A percentile compares a stretch with the other conserved stretches of the same genome.
These are phyloP conservation scores for Wickerhamiella parazyma DNA, from an alignment of 805 yeast genomes.

Conservation along the genomic window DNA sequence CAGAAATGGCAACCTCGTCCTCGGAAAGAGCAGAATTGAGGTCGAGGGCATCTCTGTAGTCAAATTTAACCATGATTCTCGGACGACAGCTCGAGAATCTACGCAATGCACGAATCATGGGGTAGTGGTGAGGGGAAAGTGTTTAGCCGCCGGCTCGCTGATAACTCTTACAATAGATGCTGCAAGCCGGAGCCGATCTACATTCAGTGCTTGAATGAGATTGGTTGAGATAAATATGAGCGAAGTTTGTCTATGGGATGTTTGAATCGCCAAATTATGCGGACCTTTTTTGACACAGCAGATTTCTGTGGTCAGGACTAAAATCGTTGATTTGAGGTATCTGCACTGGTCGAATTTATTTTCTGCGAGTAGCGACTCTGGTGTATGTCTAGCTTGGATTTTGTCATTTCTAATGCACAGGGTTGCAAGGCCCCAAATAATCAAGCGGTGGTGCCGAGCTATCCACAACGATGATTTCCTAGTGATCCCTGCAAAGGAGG, in stretches of 20 bases:
- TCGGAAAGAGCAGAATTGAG: slow-evolving; percentile 27
- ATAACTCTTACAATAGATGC: background rate
- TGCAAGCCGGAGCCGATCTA: no score
- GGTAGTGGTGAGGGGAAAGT: background rate
- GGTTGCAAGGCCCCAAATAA: background rate
- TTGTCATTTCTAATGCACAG: background rate
- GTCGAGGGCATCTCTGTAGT: slow-evolving; percentile 30
- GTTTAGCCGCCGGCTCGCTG: background rate
- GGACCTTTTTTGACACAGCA: no score
- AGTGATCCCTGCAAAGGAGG: background rate
- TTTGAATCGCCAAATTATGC: no score
- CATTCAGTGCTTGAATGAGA: no score
- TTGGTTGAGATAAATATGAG: no score
- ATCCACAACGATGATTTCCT: slow-evolving; percentile 1
- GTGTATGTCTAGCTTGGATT: background rate
- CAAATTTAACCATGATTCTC: slow-evolving; percentile 15
- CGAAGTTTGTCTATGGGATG: no score
- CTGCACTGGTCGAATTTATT: no score
- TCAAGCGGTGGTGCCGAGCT: background rate
- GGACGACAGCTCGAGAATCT: slow-evolving; percentile 2
- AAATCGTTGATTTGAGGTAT: no score
- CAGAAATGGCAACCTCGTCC: slow-evolving; percentile 28
- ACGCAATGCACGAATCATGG: slow-evolving; percentile 2
- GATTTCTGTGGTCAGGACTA: no score
- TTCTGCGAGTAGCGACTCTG: no score